Evolutionary conservation across 1,139 yeast species (phyloP), one percentile per base, ranked within the genome.

Genomic region (Blastobotrys buckinghamii): DNA sequence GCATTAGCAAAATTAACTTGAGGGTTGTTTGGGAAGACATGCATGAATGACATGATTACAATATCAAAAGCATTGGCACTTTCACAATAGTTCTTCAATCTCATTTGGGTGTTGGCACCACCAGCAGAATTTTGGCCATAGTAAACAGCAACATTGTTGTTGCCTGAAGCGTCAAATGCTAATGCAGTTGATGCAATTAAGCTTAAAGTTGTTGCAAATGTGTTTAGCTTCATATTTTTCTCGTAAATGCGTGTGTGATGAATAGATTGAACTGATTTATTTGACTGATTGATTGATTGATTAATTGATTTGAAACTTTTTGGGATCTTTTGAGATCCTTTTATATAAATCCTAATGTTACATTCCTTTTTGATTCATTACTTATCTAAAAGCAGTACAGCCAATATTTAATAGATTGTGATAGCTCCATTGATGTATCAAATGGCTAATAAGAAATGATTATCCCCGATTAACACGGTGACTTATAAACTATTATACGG

Each of bases 61-160:
- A 88, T 82, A 60, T 88, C 96, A 37, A 82, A 36, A n/a, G 22
- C 17, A 41, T 79, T 74, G 27, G 68, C 58, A 20, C 56, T 59
- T 49, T 75, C 70, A 73, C 96, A 89, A 70, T 89, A 88, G 50
- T 73, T 67, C 13, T 79, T 76, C 50, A 90, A 73, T 16, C 77
- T 65, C 53, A 78, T 72, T 65, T 89, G 96, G 39, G 78, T 63
- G 87, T 83, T 33, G 45, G 49, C 27, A 51, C 55, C 50, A 15
- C 88, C 88, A 30, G 79, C 84, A 16, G 94, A 81, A 61, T 82
- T 79, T 69, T 89, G 97, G 42, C 97, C 97, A 96, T 96, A 89
- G 68, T 88, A 88, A 15, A 86, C 76, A 29, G 83, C 96, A 12
- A 47, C 33, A 32, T 47, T 47, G 29, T 33, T 10, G 29, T 32